These are phyloP conservation scores for Candida sonorensis DNA, from an alignment of 805 yeast genomes.

Conservation along the genomic window DNA sequence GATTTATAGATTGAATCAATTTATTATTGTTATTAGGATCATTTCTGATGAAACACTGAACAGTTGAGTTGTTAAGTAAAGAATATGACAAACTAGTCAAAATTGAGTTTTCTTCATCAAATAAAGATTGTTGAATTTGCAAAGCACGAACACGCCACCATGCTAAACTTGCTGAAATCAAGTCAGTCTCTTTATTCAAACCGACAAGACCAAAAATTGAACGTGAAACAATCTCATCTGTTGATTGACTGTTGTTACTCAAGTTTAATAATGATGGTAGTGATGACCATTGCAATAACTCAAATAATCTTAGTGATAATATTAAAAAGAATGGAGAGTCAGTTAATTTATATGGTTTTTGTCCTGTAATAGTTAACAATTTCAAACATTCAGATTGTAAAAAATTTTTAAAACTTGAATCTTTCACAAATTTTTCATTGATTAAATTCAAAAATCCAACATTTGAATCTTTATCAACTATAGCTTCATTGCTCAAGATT, in stretches of 20 bases:
- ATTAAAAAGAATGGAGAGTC: slow-evolving; percentile 42
- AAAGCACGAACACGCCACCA: slow-evolving; percentile 79
- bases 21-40: too few relatives aligned
- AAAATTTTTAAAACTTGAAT: neutral
- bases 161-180: slow-evolving; percentile 39
- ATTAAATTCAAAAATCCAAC: slow-evolving; percentile 6
- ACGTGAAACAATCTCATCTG: slow-evolving; percentile 14
- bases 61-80: slow-evolving; percentile 30
- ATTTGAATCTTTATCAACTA: too few relatives aligned
- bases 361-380: neutral
- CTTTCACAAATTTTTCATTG: neutral
- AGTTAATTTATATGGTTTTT: slow-evolving; percentile 26
- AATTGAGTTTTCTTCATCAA: slow-evolving; percentile 48
- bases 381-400: neutral
- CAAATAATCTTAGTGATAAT: slow-evolving; percentile 38
- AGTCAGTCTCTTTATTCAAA: slow-evolving; percentile 17
- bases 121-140: slow-evolving; percentile 56
- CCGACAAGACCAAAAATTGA: slow-evolving; percentile 14
- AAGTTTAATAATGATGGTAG: slow-evolving; percentile 15
- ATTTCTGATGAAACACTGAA: slow-evolving; percentile 28
- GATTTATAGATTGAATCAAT: slow-evolving; percentile 22
- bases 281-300: slow-evolving; percentile 29
- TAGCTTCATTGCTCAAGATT: too few relatives aligned
- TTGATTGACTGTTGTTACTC: slow-evolving; percentile 11
- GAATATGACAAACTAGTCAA: slow-evolving; percentile 36